These are phyloP conservation scores for Erucastrum elatum DNA, from an alignment of 345 rosid species.

Conservation along the genomic window DNA sequence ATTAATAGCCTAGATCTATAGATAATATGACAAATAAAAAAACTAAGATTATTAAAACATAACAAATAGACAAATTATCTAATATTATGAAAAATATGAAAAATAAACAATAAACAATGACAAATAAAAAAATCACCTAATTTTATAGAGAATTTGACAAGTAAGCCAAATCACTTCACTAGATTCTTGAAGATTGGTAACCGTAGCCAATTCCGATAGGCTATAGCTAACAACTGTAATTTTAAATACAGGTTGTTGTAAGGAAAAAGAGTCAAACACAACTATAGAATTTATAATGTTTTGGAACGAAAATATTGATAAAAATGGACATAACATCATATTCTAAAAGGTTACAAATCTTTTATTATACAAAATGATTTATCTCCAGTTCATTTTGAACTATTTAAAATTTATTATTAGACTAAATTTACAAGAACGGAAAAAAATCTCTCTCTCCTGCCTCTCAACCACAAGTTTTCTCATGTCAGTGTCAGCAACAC, in stretches of 20 bases:
- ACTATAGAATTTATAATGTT: background rate
- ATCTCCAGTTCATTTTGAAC: background rate
- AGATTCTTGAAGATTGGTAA: background rate
- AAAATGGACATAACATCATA: background rate
- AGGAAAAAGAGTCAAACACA: background rate
- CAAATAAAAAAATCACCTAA: too few relatives aligned
- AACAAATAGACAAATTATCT: too few relatives aligned
- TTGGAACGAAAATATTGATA: background rate
- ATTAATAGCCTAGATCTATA: too few relatives aligned
- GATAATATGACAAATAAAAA: too few relatives aligned
- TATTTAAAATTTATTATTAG: background rate
- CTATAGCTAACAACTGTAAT: background rate
- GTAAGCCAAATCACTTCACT: too few relatives aligned
- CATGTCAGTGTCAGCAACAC: slow-evolving; percentile 32
- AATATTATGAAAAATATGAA: too few relatives aligned
- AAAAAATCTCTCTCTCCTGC: background rate
- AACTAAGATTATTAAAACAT: too few relatives aligned
- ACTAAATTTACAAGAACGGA: background rate
- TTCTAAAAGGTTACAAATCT: background rate
- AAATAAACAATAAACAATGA: too few relatives aligned
- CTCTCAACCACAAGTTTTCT: slow-evolving; percentile 39
- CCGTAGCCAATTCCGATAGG: background rate
- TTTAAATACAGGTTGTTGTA: background rate
- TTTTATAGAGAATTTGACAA: too few relatives aligned
- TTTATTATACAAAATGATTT: background rate